Conservation (phyloP, 2,329 filamentous ascomycete genomes). For the Hypoxylon sp. region DNA sequence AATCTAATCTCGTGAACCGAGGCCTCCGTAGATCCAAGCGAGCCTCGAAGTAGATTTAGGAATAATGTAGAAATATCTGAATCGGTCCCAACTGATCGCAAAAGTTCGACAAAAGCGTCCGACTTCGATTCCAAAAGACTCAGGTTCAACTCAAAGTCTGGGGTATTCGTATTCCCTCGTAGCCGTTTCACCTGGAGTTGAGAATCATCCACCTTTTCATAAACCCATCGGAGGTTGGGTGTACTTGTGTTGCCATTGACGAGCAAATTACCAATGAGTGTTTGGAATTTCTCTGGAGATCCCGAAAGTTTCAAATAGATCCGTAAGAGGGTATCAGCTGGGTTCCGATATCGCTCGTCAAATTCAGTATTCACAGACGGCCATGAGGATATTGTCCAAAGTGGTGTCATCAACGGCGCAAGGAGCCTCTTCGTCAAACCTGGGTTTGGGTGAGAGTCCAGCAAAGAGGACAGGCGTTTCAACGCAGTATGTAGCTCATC, state of each 20-base stretch:
- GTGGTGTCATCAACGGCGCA: constrained; percentile 69
- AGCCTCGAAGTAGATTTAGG: constrained; percentile 70
- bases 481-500: constrained; percentile 66
- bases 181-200: constrained; percentile 66
- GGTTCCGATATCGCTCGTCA: constrained; percentile 60
- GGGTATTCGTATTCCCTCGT: constrained; percentile 37
- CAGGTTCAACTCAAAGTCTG: constrained; percentile 56
- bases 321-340: constrained; percentile 66
- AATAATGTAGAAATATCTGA: constrained; percentile 74
- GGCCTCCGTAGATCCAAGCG: constrained; percentile 62
- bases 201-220: constrained; percentile 61
- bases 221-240: constrained; percentile 66
- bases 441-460: constrained; percentile 76
- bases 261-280: constrained; percentile 68
- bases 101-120: constrained; percentile 63
- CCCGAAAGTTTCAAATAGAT: constrained; percentile 72
- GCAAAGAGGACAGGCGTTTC: constrained; percentile 68
- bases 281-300: constrained; percentile 63
- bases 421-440: constrained; percentile 75
- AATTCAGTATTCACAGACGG: constrained; percentile 53
- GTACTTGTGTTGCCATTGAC: constrained; percentile 64
- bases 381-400: constrained; percentile 76
- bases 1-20: constrained; percentile 48
- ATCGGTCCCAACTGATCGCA: constrained; percentile 66
- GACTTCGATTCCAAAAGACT: constrained; percentile 65